Conservation (phyloP, 176 grass and related monocot genomes). For the Oryza glaberrima region DNA sequence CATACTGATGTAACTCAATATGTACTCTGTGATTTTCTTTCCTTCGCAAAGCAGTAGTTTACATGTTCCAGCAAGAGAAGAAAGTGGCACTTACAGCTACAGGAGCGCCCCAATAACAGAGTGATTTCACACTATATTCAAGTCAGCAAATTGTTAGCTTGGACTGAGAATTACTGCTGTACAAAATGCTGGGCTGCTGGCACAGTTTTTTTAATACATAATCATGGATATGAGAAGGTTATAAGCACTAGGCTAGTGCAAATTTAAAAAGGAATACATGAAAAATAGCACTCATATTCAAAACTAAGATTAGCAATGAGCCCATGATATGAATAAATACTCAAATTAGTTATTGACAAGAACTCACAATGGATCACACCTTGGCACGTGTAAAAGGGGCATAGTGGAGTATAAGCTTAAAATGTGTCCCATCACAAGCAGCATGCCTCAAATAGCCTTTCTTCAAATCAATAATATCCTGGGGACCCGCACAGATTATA, state of each 20-base stretch:
- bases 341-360: background rate
- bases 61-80: slow-evolving; percentile 12
- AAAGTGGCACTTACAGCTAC: slow-evolving; percentile 17
- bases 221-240: background rate
- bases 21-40: background rate
- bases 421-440: slow-evolving; percentile 42
- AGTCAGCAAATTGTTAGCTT: background rate
- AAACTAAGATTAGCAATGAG: background rate
- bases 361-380: slow-evolving; percentile 18
- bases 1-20: background rate
- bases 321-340: background rate
- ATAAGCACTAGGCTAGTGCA: background rate
- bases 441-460: slow-evolving; percentile 50
- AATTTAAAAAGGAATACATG: background rate
- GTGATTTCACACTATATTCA: background rate
- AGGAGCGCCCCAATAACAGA: background rate
- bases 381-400: slow-evolving; percentile 32
- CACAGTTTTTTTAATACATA: background rate
- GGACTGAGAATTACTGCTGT: background rate
- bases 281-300: background rate
- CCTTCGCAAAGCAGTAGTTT: background rate
- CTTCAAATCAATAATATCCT: slow-evolving; percentile 50
- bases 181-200: background rate
- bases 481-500: slow-evolving; percentile 31
- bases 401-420: slow-evolving; percentile 56